These are phyloP conservation scores for Cutaneotrichosporon cutaneum DNA, from an alignment of 1,284 basidiomycete species.

Conservation along the genomic window DNA sequence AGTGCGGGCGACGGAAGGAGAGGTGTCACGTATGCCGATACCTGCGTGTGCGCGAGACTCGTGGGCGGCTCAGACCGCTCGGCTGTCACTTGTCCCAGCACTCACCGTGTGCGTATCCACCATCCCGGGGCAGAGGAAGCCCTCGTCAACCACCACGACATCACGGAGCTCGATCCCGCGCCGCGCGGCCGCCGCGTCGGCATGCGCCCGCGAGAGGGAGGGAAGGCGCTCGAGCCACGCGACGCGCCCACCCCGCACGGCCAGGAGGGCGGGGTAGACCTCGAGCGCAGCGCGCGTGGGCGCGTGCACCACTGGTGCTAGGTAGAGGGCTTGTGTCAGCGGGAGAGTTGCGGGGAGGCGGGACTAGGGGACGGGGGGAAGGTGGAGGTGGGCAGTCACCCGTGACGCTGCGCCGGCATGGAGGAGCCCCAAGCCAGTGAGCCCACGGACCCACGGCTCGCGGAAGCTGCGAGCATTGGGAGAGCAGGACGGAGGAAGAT, in stretches of 20 bases:
- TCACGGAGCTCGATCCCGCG: conserved; percentile 29
- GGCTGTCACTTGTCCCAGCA: not conserved
- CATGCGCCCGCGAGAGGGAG: conserved; percentile 33
- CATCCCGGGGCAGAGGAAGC: conserved; percentile 84
- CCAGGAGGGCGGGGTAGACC: conserved; percentile 63
- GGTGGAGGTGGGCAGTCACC: not conserved
- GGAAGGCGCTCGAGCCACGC: conserved; percentile 60
- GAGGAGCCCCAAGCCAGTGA: too few species aligned
- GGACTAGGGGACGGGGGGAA: not conserved
- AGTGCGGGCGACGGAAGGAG: too few species aligned
- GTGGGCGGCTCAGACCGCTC: not conserved
- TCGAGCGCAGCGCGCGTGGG: conserved; percentile 59
- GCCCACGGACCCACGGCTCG: too few species aligned
- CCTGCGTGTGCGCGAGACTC: too few species aligned
- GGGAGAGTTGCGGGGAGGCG: not conserved
- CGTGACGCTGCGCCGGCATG: too few species aligned
- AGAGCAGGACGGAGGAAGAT: too few species aligned
- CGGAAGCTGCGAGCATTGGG: too few species aligned
- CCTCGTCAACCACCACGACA: conserved; percentile 61
- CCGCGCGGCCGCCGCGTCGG: conserved; percentile 36
- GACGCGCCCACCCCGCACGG: conserved; percentile 64
- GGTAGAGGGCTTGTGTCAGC: conserved; percentile 1
- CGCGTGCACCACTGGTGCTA: conserved; percentile 69
- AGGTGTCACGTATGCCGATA: too few species aligned
- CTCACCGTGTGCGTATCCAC: conserved; percentile 84